These are phyloP conservation scores for Cercospora sp. DNA, from an alignment of 2,329 filamentous ascomycete genomes.

Conservation along the genomic window DNA sequence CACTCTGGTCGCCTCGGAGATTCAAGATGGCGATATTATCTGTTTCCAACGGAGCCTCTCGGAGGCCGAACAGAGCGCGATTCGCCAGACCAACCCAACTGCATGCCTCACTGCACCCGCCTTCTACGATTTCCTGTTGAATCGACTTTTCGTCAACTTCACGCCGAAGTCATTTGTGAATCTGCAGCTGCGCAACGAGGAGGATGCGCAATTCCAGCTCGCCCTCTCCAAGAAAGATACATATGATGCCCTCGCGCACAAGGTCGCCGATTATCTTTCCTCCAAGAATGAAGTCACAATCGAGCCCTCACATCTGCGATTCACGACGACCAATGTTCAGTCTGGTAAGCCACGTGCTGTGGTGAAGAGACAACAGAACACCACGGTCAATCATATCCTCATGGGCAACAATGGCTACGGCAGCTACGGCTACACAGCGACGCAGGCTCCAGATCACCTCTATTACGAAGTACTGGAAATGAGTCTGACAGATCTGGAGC, in stretches of 20 bases:
- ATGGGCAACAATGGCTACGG: constrained; percentile 66
- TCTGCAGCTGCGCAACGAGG: constrained; percentile 37
- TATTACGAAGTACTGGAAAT: constrained; percentile 95
- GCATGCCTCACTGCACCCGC: constrained; percentile 32
- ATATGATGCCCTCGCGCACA: constrained; percentile 83
- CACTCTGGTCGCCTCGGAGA: constrained; percentile 84
- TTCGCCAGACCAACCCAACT: constrained; percentile 34
- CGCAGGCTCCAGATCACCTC: constrained; percentile 64
- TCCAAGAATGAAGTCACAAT: constrained; percentile 48
- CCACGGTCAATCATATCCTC: constrained; percentile 77
- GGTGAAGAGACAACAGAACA: constrained; percentile 70
- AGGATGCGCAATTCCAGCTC: constrained; percentile 70
- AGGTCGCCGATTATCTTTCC: constrained; percentile 73
- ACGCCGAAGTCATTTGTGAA: constrained; percentile 57
- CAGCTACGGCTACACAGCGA: constrained; percentile 65
- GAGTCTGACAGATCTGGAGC: constrained; percentile 88
- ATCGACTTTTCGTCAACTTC: constrained; percentile 78
- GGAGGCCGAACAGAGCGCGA: constrained; percentile 39
- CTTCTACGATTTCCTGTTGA: constrained; percentile 91
- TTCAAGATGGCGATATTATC: constrained; percentile 95
- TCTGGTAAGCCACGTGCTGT: constrained; percentile 74
- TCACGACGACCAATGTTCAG: constrained; percentile 78
- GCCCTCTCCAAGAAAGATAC: constrained; percentile 82
- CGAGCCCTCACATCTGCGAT: constrained; percentile 83
- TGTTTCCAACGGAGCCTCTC: constrained; percentile 76